Base-by-base conservation (phyloP, 139 green algal genomes). In the Axilococcus clingmanii region DNA sequence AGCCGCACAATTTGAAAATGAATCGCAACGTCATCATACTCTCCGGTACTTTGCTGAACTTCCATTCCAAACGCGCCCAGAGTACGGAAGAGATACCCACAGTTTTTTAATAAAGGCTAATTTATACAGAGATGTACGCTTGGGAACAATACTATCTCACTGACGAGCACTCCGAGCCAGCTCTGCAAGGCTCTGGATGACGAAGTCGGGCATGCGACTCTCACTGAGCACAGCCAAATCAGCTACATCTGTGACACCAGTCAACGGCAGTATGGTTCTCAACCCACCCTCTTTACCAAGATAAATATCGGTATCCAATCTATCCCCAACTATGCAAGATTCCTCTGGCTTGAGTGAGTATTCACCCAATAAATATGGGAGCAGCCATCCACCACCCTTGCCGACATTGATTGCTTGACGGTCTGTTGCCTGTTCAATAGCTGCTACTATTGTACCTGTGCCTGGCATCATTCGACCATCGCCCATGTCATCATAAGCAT, bases 221-320 rank as follows among this genome's bases (percentile, higher is more conserved):
- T 45, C 27, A 16, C 15, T 22, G 8, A 50, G 53, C 5, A 17
- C 53, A 19, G 29, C 19, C 2, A 63, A 44, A 12, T 52, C 47
- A 14, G 42, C 41, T 28, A 69, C 23, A 1, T 17, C 61, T 14
- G 57, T 67, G 4, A 73, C 65, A 20, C 75, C 75, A 9, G 73
- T 77, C n/a, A 82, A 42, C 0, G 73, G 63, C 41, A 85, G 52
- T 11, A 81, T 48, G 5, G 76, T 80, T 1, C 37, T 24, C 36
- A 85, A 47, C 14, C 69, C 69, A 12, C 73, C 74, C 7, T 64
- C 38, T 15, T 53, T 52, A 5, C 76, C 79, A 44, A 85, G 42
- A 3, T 63, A 56, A n/a, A 87, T 71, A 57, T 85, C 79, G 0
- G 76, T 85, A 62, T 85, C 79, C 20, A 85, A 50, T 3, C 79